Evolutionary conservation across 2,329 filamentous ascomycete species (phyloP).

Genomic region (Plenodomus tracheiphilus): DNA sequence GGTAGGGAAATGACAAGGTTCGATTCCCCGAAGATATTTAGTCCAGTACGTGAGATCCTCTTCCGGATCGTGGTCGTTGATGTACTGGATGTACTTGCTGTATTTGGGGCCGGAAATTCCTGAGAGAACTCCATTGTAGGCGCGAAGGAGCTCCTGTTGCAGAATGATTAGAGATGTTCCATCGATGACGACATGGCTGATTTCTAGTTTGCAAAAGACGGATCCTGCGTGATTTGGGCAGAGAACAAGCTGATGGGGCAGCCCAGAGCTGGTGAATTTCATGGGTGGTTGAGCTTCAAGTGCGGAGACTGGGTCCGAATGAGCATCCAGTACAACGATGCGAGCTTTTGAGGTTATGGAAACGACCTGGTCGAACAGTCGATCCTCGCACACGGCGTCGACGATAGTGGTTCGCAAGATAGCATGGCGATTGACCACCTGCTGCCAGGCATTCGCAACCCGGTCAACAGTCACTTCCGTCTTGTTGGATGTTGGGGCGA

Average conservation of each 20-base stretch:
- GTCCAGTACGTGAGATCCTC: no score
- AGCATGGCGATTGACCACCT: slow-evolving; percentile 21
- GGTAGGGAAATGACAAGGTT: no score
- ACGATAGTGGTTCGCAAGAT: slow-evolving; percentile 21
- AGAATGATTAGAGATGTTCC: slow-evolving; percentile 16
- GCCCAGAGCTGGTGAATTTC: not conserved
- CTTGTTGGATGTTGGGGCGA: no score
- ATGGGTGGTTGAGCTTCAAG: not conserved
- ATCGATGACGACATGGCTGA: slow-evolving; percentile 26
- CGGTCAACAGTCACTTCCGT: not conserved
- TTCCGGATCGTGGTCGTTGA: no score
- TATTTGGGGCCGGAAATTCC: no score
- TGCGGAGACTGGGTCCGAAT: not conserved
- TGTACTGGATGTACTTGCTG: no score
- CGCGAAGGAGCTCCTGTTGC: slow-evolving; percentile 13
- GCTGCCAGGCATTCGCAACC: slow-evolving; percentile 15
- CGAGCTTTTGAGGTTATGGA: no score
- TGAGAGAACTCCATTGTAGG: slow-evolving; percentile 10
- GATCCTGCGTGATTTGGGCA: slow-evolving; percentile 4
- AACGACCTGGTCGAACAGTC: no score
- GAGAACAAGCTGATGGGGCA: slow-evolving; percentile 18
- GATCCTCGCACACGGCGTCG: not conserved
- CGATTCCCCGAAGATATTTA: no score
- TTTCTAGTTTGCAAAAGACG: slow-evolving; percentile 17
- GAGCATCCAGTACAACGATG: not conserved